Evolutionary conservation across 805 yeast genomes (phyloP), one percentile per base, ranked within the genome.

Genomic region (Saccharomycopsis olivae): DNA sequence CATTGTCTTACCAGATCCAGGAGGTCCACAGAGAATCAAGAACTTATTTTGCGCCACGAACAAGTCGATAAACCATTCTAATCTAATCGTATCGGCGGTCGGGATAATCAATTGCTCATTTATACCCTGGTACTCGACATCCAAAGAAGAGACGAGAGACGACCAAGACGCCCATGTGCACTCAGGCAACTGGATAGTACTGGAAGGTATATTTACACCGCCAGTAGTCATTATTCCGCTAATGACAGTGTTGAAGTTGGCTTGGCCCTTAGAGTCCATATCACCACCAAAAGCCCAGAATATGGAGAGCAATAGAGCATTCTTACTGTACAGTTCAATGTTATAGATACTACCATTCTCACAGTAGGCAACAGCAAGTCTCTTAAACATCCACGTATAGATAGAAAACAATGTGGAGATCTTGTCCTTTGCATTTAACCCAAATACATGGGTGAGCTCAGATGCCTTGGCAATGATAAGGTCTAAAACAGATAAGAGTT

Each of bases 1-100:
- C 97, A 89, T 88, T 0, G 97, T 88, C 54, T 89, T 89, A 43
- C 97, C 97, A 0, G 96, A 81, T 3, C 97, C 97, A 0, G 97
- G 96, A 0, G 97, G 97, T 2, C 97, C 97, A 58, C 95, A 86
- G 17, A 89, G 63, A 20, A 89, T 63, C 14, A 85, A 55, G 0
- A 94, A 74, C 29, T 61, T 60, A 39, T 71, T 78, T 33, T 72
- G 71, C 25, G 64, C 62, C 28, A 88, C 51, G 2, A 82, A 55
- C 0, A 76, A 62, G 40, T 67, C 69, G 1, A 89, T 64, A 9
- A 83, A 51, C 1, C 61, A 54, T 44, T 84, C 89, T 42, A 83
- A 83, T 41, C 76, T 65, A 2, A 68, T 54, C 0, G 96, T 87
- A 48, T 87, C 96, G 1, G 72, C 52, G 0, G 97, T 89, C 0